Base-by-base conservation (phyloP, 306 rosid genomes). In the Rubus parviflorus region DNA sequence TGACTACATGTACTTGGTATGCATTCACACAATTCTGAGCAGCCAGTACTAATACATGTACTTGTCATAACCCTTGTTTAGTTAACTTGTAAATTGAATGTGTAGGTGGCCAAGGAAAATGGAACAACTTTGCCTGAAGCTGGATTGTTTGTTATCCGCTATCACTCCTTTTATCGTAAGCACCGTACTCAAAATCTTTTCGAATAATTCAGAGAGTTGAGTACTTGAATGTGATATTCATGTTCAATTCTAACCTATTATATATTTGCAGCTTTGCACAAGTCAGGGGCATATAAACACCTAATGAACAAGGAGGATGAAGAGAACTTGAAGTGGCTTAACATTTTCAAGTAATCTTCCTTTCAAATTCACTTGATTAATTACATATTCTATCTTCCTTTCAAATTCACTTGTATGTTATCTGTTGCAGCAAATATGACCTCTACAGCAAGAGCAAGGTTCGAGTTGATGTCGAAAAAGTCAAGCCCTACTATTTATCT, bases 361-460 rank as follows among this genome's bases (percentile, higher is more conserved):
- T 56, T 68, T 54, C 52, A 8, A 64, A 2, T 56, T 63, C 22
- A 58, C 16, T 41, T 14, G 3, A 16, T 54, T 17, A 1, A 30
- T 48, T 38, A 7, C 43, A 43, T 41, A 1, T 60, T 57, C 11
- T 4, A n/a, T 3, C 47, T n/a, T 41, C 6, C 43, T 56, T 68
- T 54, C 52, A 8, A 64, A 2, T 56, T 63, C 22, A 58, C 16
- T 41, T 14, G 3, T 4, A n/a, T 3, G 72, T 69, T 25, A 53
- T 56, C 16, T 23, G 78, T 2, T 85, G 68, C 85, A 93, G 98
- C 82, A 91, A 91, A 63, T 93, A 93, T 82, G 98, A 93, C 73
- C 96, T 93, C 19, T 91, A 91, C 81, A 88, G 96, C 75, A 93
- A 91, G 77, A 90, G 98, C 90, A 91, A 93, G 83, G 92, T 85